Conservation (phyloP, 1,284 basidiomycete genomes). For the Ustilago cynodontis region DNA sequence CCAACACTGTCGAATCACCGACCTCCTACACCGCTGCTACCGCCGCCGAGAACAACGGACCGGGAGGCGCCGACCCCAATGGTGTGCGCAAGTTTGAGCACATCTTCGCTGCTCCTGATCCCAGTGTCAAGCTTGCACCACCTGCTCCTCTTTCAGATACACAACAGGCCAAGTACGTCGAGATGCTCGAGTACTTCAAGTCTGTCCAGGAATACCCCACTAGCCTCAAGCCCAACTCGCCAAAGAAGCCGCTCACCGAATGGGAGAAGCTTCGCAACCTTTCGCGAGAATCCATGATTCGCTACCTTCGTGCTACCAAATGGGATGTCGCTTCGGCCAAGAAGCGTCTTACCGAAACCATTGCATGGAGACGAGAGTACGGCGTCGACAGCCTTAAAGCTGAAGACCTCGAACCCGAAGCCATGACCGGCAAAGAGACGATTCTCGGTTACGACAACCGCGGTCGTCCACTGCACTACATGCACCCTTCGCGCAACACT, state of each 20-base stretch:
- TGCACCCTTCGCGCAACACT: constrained; percentile 70
- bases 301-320: constrained; percentile 70
- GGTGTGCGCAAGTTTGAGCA: constrained; percentile 46
- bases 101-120: constrained; percentile 55
- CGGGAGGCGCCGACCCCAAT: constrained; percentile 1
- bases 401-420: constrained; percentile 64
- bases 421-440: constrained; percentile 71
- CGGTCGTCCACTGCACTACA: constrained; percentile 71
- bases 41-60: not conserved
- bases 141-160: constrained; percentile 50
- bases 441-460: constrained; percentile 70
- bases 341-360: constrained; percentile 69
- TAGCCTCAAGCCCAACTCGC: constrained; percentile 36
- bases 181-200: constrained; percentile 57
- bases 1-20: constrained; percentile 6
- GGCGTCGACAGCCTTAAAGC: constrained; percentile 68
- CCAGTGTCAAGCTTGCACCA: constrained; percentile 44
- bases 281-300: constrained; percentile 66
- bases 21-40: not conserved
- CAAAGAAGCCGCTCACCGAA: constrained; percentile 59
- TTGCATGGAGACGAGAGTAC: constrained; percentile 71
- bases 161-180: constrained; percentile 56
- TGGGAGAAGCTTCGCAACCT: constrained; percentile 68
- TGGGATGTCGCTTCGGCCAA: constrained; percentile 69
- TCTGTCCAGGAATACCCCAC: constrained; percentile 49